Conservation (phyloP, 2,329 filamentous ascomycete species). For the Hypomyces rosellus region DNA sequence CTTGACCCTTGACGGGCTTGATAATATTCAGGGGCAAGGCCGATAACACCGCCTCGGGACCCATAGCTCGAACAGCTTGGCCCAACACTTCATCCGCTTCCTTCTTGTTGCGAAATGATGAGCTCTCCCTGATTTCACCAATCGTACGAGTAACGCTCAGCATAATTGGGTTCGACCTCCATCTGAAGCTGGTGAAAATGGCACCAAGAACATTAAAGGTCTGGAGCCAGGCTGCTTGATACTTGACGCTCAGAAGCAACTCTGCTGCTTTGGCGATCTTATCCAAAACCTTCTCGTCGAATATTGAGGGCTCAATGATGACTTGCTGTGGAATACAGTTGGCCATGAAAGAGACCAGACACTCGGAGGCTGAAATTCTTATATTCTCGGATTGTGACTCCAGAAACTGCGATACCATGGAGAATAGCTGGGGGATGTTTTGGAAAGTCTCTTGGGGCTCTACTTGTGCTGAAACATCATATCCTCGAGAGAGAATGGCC, state of each 20-base stretch:
- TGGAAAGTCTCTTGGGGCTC: constrained; percentile 87
- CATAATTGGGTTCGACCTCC: constrained; percentile 76
- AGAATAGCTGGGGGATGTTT: constrained; percentile 80
- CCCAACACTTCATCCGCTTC: constrained; percentile 88
- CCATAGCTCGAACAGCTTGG: constrained; percentile 83
- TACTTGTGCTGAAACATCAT: constrained; percentile 86
- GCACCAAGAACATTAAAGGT: constrained; percentile 84
- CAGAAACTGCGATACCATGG: constrained; percentile 72
- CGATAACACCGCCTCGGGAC: constrained; percentile 73
- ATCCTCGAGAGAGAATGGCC: constrained; percentile 87
- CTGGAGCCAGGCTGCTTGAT: constrained; percentile 90
- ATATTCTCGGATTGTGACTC: constrained; percentile 88
- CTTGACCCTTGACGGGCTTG: constrained; percentile 67
- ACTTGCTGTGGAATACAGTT: constrained; percentile 82
- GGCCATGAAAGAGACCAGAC: constrained; percentile 83
- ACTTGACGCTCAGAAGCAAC: constrained; percentile 78
- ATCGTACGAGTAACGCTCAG: constrained; percentile 69
- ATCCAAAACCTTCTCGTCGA: constrained; percentile 83
- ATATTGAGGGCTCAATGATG: constrained; percentile 82
- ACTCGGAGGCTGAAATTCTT: constrained; percentile 88
- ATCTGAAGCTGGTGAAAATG: constrained; percentile 80
- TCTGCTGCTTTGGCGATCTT: constrained; percentile 70
- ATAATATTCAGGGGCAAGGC: constrained; percentile 82
- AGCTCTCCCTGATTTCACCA: constrained; percentile 80
- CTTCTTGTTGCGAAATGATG: constrained; percentile 88